phyloP scores from a whole-genome alignment of 2,329 filamentous ascomycete species.

The Xylaria sp. region DNA sequence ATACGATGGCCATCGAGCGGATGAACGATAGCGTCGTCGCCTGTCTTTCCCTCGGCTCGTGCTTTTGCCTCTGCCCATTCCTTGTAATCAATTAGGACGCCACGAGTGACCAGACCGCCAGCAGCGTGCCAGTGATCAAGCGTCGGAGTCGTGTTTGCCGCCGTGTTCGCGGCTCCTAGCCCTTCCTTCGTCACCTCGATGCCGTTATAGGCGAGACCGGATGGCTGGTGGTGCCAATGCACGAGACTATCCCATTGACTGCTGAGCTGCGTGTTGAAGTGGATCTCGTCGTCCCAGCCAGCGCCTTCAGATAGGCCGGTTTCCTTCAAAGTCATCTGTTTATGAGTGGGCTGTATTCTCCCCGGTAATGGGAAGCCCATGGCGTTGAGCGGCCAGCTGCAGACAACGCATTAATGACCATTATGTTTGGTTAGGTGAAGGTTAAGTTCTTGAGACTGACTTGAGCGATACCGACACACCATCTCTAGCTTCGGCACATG shows the following conservation, averaged over 20 bases:
- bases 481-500: slow-evolving; percentile 57
- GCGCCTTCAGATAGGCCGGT: slow-evolving; percentile 44
- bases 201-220: slow-evolving; percentile 63
- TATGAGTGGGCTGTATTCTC: slow-evolving; percentile 53
- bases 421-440: not conserved
- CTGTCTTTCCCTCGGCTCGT: slow-evolving; percentile 60
- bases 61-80: slow-evolving; percentile 51
- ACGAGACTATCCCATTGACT: slow-evolving; percentile 68
- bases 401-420: not conserved
- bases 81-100: slow-evolving; percentile 67
- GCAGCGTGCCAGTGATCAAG: slow-evolving; percentile 63
- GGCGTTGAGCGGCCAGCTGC: slow-evolving; percentile 58
- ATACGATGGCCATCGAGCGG: slow-evolving; percentile 66
- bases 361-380: slow-evolving; percentile 53
- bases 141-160: slow-evolving; percentile 52
- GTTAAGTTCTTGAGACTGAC: slow-evolving; percentile 47
- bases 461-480: slow-evolving; percentile 66
- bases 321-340: slow-evolving; percentile 51
- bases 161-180: slow-evolving; percentile 48
- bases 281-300: slow-evolving; percentile 62
- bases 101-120: slow-evolving; percentile 65
- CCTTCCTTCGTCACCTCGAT: slow-evolving; percentile 52
- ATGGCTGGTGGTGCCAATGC: slow-evolving; percentile 59
- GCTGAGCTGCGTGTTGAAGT: slow-evolving; percentile 66
- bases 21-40: slow-evolving; percentile 59